These are phyloP conservation scores for Ophiostoma triangulosporum DNA, from an alignment of 2,329 filamentous ascomycete genomes.

Conservation along the genomic window DNA sequence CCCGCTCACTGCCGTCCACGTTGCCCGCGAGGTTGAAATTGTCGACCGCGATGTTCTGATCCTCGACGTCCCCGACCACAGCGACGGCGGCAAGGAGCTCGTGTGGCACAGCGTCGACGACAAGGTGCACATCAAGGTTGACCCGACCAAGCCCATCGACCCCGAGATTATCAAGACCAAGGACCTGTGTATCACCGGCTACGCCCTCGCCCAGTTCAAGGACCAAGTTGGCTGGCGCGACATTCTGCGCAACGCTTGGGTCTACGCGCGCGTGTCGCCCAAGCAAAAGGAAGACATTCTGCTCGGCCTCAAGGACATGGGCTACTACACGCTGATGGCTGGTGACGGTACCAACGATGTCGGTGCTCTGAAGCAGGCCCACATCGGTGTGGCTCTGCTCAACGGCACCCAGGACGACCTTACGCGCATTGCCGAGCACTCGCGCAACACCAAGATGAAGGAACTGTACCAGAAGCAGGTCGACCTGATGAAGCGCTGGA, in stretches of 20 bases:
- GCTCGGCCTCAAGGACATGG: constrained; percentile 88
- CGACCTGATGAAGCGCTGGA: constrained; percentile 84
- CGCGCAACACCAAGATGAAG: constrained; percentile 93
- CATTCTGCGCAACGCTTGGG: constrained; percentile 82
- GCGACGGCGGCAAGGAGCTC: constrained; percentile 62
- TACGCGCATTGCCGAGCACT: constrained; percentile 81
- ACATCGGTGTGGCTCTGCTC: constrained; percentile 88
- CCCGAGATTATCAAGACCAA: constrained; percentile 67
- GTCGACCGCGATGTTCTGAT: constrained; percentile 92
- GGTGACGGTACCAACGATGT: constrained; percentile 98
- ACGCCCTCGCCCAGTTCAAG: constrained; percentile 81
- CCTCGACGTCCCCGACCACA: constrained; percentile 85
- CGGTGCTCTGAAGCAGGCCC: constrained; percentile 91
- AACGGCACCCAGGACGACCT: constrained; percentile 91
- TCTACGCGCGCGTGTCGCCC: constrained; percentile 93
- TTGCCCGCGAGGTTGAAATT: constrained; percentile 91
- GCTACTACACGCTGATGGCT: constrained; percentile 97
- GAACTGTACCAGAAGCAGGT: constrained; percentile 96
- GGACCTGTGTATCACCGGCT: constrained; percentile 91
- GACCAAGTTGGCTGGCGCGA: constrained; percentile 62
- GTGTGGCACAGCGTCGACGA: constrained; percentile 96
- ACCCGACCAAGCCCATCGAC: constrained; percentile 70
- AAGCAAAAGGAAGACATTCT: constrained; percentile 99
- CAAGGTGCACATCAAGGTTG: constrained; percentile 70
- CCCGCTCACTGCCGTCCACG: constrained; percentile 88